Percentiles rank a stretch among this genome's conserved stretches.
Conservation (phyloP, 1,284 basidiomycete genomes). For the Apiotrichum porosum region DNA sequence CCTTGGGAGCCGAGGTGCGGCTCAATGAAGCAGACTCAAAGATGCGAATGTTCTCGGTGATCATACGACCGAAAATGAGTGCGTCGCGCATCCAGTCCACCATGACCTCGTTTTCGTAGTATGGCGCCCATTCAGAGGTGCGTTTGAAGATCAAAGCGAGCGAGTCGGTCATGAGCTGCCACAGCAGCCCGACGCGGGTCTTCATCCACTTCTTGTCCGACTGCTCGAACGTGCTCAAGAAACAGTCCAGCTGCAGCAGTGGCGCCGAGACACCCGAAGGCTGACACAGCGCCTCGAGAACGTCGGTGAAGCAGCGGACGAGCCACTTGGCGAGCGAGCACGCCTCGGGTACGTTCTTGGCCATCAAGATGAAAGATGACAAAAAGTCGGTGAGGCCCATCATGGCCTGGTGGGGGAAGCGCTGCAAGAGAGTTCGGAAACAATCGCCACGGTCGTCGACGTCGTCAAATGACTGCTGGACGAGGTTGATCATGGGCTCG, state of each 20-base stretch:
- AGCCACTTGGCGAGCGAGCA: conserved; percentile 78
- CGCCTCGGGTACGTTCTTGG: conserved; percentile 68
- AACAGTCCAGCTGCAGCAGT: conserved; percentile 47
- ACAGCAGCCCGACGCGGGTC: conserved; percentile 63
- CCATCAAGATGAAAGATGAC: conserved; percentile 60
- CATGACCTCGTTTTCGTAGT: conserved; percentile 77
- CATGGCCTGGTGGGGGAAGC: conserved; percentile 61
- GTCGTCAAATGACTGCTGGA: conserved; percentile 78
- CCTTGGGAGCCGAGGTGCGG: conserved; percentile 34
- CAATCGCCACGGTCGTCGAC: conserved; percentile 80
- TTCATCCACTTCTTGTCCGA: conserved; percentile 43
- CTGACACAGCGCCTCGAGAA: conserved; percentile 78
- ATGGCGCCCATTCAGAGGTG: conserved; percentile 73
- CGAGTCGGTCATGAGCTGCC: conserved; percentile 74
- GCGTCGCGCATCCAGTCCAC: conserved; percentile 95
- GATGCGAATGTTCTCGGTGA: conserved; percentile 70
- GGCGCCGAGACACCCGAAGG: conserved; percentile 51
- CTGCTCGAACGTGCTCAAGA: conserved; percentile 41
- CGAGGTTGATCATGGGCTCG: conserved; percentile 64
- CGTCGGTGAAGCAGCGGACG: conserved; percentile 83
- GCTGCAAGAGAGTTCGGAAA: conserved; percentile 67
- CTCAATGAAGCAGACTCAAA: conserved; percentile 65
- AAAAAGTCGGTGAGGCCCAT: conserved; percentile 66
- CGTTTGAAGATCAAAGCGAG: conserved; percentile 76
- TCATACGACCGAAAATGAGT: conserved; percentile 78